Percentiles rank a stretch among this genome's conserved stretches.
These are phyloP conservation scores for Astragalus glycyphyllos DNA, from an alignment of 306 rosid species.

Conservation along the genomic window DNA sequence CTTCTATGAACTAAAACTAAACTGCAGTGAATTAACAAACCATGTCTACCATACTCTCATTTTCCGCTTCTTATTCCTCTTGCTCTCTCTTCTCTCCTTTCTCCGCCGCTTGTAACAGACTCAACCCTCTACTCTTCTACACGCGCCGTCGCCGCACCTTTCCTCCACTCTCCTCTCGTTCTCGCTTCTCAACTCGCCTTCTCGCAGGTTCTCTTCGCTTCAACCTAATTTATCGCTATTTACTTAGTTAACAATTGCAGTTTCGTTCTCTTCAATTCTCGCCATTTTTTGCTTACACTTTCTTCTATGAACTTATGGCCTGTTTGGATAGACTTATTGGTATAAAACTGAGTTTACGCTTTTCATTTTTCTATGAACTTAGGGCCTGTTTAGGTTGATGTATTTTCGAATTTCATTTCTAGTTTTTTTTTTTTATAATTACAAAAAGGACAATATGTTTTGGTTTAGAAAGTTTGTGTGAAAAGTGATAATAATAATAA, in stretches of 20 bases:
- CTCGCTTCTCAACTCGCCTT: constrained; percentile 30
- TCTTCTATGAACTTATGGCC: too few relatives aligned
- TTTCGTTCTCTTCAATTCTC: background rate
- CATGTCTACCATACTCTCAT: constrained; percentile 40
- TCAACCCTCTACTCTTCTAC: constrained; percentile 47
- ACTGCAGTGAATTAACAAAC: background rate
- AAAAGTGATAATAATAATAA: background rate
- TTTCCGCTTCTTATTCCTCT: constrained; percentile 39
- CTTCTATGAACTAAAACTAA: constrained; percentile 11
- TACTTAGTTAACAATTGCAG: background rate
- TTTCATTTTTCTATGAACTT: background rate
- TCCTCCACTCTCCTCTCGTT: constrained; percentile 30
- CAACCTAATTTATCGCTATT: background rate
- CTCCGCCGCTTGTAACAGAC: constrained; percentile 38
- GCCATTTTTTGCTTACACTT: background rate
- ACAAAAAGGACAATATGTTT: background rate
- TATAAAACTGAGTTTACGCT: background rate
- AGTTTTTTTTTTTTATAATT: background rate
- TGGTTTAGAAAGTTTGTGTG: background rate
- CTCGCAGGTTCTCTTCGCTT: constrained; percentile 40
- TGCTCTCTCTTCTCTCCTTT: constrained; percentile 39
- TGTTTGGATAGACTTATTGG: background rate
- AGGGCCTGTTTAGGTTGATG: background rate
- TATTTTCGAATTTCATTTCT: background rate
- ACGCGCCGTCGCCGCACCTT: constrained; percentile 44